Base-by-base conservation (phyloP, 768 basidiomycete genomes). In the Tricholoma hemisulphureum region DNA sequence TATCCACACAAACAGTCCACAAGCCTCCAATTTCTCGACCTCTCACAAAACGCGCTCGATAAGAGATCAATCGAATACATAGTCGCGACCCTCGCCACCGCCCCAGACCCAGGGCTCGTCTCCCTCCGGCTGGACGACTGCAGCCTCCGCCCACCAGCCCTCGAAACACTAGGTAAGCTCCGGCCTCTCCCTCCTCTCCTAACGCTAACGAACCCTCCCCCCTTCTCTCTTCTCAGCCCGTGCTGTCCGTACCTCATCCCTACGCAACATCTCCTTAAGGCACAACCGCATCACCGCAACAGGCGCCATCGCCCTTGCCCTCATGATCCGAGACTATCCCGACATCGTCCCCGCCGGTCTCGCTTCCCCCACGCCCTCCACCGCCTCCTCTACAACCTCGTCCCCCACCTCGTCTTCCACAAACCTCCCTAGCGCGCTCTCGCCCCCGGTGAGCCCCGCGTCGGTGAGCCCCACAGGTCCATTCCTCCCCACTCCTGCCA, bases 281-380 rank as follows among this genome's bases (percentile, higher is more conserved):
- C 83, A 92, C 46, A 98, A 99, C 72, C 84, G 84, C 41, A 97
- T 98, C 65, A 85, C 80, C 31, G 81, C 87, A 0, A 83, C 89
- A 0, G 94, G 95, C 31, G 94, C 90, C 7, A 93, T 98, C 5
- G 91, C 94, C 0, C 79, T 98, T 11, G 95, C 96, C 0, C 81
- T 97, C 52, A 95, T 99, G 93, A 95, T 98, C 61, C 85, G 91
- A 52, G 96, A 99, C 71, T 98, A 98, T 67, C 92, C 93, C 3
- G 93, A 97, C 62, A 80, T 88, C 41, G 82, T 87, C 7, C 76
- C 80, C 26, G 67, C 66, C 21, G 51, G 56, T 18, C 66, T 73
- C 6, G 51, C 72, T 28, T 69, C 77, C 1, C 67, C 77, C 2
- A 59, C 68, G 1, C 58, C 73, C 10, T 68, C 71, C 14, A 69